phyloP scores from a whole-genome alignment of 2,329 filamentous ascomycete genomes.

The Proliferodiscus dingleyae region DNA sequence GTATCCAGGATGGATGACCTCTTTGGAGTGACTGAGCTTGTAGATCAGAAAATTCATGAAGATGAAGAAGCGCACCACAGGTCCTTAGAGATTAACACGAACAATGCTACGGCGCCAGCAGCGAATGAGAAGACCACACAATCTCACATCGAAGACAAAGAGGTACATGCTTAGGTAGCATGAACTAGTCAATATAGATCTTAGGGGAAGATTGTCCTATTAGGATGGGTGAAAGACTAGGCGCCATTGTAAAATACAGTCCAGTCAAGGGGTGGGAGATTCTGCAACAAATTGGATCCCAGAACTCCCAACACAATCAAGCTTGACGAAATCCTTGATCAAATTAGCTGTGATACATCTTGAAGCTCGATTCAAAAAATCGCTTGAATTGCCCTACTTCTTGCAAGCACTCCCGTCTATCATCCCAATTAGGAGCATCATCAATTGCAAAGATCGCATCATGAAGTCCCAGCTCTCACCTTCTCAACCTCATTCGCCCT shows the following conservation, averaged over 20 bases:
- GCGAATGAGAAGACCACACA: not conserved
- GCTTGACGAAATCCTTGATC: too few relatives aligned
- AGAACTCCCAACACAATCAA: too few relatives aligned
- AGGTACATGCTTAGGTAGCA: not conserved
- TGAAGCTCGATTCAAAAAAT: too few relatives aligned
- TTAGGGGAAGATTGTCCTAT: not conserved
- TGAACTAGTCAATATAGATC: not conserved
- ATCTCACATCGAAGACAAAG: slow-evolving; percentile 6
- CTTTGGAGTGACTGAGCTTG: slow-evolving; percentile 54
- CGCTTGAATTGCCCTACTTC: too few relatives aligned
- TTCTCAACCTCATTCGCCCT: slow-evolving; percentile 1
- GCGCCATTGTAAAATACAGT: too few relatives aligned
- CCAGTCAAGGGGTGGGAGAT: too few relatives aligned
- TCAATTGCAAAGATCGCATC: too few relatives aligned
- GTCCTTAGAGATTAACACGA: slow-evolving; percentile 13
- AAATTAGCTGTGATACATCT: too few relatives aligned
- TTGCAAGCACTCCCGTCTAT: too few relatives aligned
- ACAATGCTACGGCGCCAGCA: slow-evolving; percentile 5
- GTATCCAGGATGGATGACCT: slow-evolving; percentile 52
- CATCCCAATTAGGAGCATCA: too few relatives aligned
- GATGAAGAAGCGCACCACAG: slow-evolving; percentile 18
- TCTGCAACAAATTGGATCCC: too few relatives aligned
- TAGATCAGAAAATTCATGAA: slow-evolving; percentile 24
- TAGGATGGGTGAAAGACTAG: not conserved
- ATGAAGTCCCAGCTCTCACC: too few relatives aligned